A percentile compares a stretch with the other conserved stretches of the same genome.
These are phyloP conservation scores for Kingdonia uniflora DNA, from an alignment of 164 flowering plant species.

Conservation along the genomic window DNA sequence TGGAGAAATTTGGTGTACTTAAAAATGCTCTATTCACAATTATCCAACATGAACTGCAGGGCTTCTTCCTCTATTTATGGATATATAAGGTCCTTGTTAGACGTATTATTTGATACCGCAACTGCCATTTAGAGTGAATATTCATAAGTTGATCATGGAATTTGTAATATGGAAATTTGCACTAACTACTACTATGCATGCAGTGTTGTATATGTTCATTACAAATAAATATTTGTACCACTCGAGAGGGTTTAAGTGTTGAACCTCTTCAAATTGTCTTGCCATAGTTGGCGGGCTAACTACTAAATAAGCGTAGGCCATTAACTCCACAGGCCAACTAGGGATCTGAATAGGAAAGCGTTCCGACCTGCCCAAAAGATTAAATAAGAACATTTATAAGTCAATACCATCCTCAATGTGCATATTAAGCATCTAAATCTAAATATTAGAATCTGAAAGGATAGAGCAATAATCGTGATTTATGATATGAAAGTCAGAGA, in stretches of 20 bases:
- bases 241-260: slow-evolving; percentile 2
- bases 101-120: slow-evolving; percentile 62
- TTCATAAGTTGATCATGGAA: neutral
- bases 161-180: too few species aligned
- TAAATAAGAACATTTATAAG: neutral
- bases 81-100: slow-evolving; percentile 54
- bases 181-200: too few species aligned
- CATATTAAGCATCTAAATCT: too few species aligned
- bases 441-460: too few species aligned
- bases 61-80: slow-evolving; percentile 82
- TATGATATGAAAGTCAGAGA: neutral
- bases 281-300: slow-evolving; percentile 79
- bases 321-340: slow-evolving; percentile 90
- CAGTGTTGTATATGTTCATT: neutral
- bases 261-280: slow-evolving; percentile 69
- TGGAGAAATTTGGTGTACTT: slow-evolving; percentile 81
- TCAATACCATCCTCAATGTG: too few species aligned
- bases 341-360: slow-evolving; percentile 72
- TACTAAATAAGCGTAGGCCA: slow-evolving; percentile 86
- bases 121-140: slow-evolving; percentile 65
- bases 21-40: slow-evolving; percentile 82
- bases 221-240: neutral
- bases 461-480: too few species aligned
- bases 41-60: slow-evolving; percentile 66
- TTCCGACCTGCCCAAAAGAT: slow-evolving; percentile 42